Conservation (phyloP, 331 rosid genomes). For the Erythrophleum ivorense region DNA sequence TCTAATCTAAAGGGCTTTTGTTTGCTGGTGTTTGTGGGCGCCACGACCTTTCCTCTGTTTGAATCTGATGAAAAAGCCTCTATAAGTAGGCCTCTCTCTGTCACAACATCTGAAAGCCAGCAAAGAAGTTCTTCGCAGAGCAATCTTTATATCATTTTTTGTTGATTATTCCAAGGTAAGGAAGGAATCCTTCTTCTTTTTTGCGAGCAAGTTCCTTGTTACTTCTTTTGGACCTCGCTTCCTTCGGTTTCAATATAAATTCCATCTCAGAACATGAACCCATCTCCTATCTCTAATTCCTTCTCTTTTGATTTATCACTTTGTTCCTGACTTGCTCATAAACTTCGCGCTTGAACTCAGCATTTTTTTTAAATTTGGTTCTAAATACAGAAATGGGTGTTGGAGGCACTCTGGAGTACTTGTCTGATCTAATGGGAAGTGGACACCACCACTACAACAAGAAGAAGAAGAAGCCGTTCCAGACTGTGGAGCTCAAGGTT, state of each 20-base stretch:
- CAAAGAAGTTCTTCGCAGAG: conserved; percentile 36
- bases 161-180: conserved; percentile 54
- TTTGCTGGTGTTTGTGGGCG: conserved; percentile 42
- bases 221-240: conserved; percentile 45
- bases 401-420: conserved; percentile 79
- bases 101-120: conserved; percentile 43
- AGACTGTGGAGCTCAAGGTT: conserved; percentile 89
- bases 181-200: conserved; percentile 54
- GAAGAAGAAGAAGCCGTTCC: conserved; percentile 78
- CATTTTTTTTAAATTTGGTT: conserved; percentile 22
- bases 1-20: background rate
- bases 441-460: conserved; percentile 52
- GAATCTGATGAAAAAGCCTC: conserved; percentile 45
- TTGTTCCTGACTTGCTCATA: background rate
- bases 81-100: conserved; percentile 48
- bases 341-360: background rate
- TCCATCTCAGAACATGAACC: conserved; percentile 2
- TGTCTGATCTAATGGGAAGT: conserved; percentile 79
- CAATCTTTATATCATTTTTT: conserved; percentile 32
- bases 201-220: conserved; percentile 51
- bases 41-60: conserved; percentile 59
- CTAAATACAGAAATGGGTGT: conserved; percentile 76
- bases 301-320: background rate
- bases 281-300: conserved; percentile 4
- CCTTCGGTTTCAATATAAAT: conserved; percentile 34